Evolutionary conservation across 2,329 filamentous ascomycete species (phyloP), one percentile per base, ranked within the genome.

Genomic region (Diaporthe ampelina): DNA sequence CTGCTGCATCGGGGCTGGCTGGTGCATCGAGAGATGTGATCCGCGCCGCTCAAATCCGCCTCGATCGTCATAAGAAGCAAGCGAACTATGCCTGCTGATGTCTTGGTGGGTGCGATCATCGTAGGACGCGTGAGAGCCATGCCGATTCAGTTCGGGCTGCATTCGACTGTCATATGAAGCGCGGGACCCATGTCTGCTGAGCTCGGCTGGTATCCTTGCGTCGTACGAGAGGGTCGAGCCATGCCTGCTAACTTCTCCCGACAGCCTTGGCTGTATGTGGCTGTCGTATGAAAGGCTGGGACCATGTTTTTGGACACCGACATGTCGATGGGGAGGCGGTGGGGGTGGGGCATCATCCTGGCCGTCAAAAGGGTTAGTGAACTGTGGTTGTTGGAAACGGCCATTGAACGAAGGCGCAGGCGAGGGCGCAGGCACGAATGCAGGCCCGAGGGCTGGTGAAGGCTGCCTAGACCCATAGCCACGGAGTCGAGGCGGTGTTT

Each of bases 271-370:
- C 67, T 76, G 50, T 74, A 77, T 52, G 29, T 57, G 68, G 26
- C 73, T 73, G 69, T 76, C 72, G 52, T 76, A 73, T 4, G 82
- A 77, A 9, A 70, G 74, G 65, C 74, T 77, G 21, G 77, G 72
- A 24, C 59, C 74, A 52, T 77, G 76, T 11, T 75, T 67, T 10
- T 72, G 37, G 43, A 70, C 65, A 26, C 56, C 79, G 26, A 86
- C 88, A 82, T 95, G 94, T 10, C 95, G 92, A 76, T 97, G 95
- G 11, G 93, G 93, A 0, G 95, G 95, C 2, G 95, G 92, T 2
- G 95, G 95, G 10, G 95, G 95, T 24, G 95, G 94, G 11, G 93
- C 93, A 26, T 90, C 91, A 54, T 89, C 88, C 50, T 85, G 84
- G 58, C 86, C 82, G 26, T 84, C 79, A 73, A 81, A 45, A 6